Base-by-base conservation (phyloP, 148 eudicot species). In the Silene uniflora region DNA sequence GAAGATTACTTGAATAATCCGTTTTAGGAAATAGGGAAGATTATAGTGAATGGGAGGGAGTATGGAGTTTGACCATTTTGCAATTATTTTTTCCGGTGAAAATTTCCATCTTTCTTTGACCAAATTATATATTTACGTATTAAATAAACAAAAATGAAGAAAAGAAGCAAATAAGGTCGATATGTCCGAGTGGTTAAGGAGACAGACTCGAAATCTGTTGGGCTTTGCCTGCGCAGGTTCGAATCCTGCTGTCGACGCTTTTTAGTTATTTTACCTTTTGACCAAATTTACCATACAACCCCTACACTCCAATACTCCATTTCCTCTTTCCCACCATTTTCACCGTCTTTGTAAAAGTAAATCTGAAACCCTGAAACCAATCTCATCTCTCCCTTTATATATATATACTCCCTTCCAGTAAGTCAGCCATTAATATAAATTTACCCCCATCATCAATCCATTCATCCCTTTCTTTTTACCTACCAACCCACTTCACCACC, bases 211-310 rank as follows among this genome's bases (percentile, higher is more conserved):
- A 89, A 89, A 89, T 89, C 92, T 89, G 87, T 89, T 89, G 97
- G 98, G 96, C 91, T 90, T 80, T 80, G 97, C 96, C 90, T 91
- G 93, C 88, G 97, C 97, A 91, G 91, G 98, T 93, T 93, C 93
- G 98, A 93, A 89, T 90, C 98, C 98, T 93, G 96, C 96, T 91
- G 98, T 93, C 89, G 96, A 93, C 98, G 89, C 17, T 66, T 29
- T 66, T 52, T 52, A 12, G 0, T 2, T 12, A 12, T 52, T 49
- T 49, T 10, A 11, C 14, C 14, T 49, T 49, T 11, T 10, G 2
- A 49, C 55, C 14, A 11, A 39, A 39, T 1, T 39, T 6, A 39
- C 44, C 44, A 7, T 39, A 39, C 7, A 39, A 39, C 44, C 44
- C 44, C 44, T 1, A 1, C 44, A 39, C 9, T 39, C 32, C 2